Conservation (phyloP, 306 rosid species). For the Pueraria montana region DNA sequence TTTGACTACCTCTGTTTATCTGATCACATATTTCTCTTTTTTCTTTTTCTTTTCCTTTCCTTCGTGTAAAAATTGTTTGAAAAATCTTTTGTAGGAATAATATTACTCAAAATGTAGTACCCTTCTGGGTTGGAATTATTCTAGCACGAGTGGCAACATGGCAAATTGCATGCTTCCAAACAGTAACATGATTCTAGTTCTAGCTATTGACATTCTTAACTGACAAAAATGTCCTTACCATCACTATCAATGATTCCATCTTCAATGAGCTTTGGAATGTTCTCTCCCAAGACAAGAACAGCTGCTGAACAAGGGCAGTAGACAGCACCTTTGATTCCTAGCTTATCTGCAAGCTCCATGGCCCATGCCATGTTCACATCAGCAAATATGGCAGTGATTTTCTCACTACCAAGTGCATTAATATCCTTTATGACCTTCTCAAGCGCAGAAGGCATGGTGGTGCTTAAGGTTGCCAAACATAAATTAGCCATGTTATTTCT, state of each 20-base stretch:
- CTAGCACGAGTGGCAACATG: neutral
- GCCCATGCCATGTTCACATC: slow-evolving; percentile 50
- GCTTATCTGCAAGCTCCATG: slow-evolving; percentile 47
- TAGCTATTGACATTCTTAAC: neutral
- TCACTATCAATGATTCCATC: slow-evolving; percentile 50
- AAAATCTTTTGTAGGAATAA: too few species aligned
- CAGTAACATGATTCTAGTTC: neutral
- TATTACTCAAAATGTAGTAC: too few species aligned
- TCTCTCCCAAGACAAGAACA: neutral
- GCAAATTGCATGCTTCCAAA: neutral
- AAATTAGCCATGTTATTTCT: slow-evolving; percentile 33
- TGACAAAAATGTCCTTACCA: slow-evolving; percentile 35
- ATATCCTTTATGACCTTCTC: slow-evolving; percentile 53
- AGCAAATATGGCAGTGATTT: slow-evolving; percentile 43
- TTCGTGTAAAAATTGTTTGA: too few species aligned
- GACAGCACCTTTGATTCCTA: slow-evolving; percentile 47
- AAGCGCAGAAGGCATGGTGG: slow-evolving; percentile 47
- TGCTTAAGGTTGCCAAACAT: neutral
- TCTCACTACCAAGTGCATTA: slow-evolving; percentile 8
- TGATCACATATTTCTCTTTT: too few species aligned
- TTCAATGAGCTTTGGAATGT: slow-evolving; percentile 49
- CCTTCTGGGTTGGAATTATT: too few species aligned
- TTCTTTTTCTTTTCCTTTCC: too few species aligned
- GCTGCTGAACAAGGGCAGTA: slow-evolving; percentile 48
- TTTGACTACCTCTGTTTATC: too few species aligned